phyloP scores from a whole-genome alignment of 2,329 filamentous ascomycete genomes.

The Colletotrichum falcatum region DNA sequence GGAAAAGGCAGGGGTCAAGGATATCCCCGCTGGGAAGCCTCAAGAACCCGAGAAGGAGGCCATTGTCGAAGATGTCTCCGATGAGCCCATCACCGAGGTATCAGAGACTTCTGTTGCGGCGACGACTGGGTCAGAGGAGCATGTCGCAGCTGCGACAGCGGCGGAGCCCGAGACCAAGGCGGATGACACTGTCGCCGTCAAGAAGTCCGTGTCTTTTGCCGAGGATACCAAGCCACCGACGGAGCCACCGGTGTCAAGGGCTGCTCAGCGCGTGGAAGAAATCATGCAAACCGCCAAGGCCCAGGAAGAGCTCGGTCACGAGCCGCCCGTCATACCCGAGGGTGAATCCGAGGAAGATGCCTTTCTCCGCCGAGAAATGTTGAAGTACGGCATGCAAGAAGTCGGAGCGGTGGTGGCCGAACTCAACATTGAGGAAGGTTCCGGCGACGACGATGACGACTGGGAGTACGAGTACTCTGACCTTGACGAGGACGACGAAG shows the following conservation, averaged over 20 bases:
- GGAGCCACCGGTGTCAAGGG: constrained; percentile 53
- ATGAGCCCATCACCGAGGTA: constrained; percentile 13
- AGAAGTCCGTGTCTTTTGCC: constrained; percentile 73
- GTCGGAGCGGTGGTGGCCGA: constrained; percentile 94
- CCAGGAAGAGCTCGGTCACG: constrained; percentile 61
- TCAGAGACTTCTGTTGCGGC: neutral
- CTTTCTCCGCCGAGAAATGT: constrained; percentile 85
- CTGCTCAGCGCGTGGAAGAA: constrained; percentile 63
- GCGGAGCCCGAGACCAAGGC: constrained; percentile 1
- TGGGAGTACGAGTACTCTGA: constrained; percentile 62
- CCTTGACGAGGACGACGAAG: constrained; percentile 71
- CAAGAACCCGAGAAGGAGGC: constrained; percentile 9
- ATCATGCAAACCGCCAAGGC: constrained; percentile 69
- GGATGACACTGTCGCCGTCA: constrained; percentile 43
- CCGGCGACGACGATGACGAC: constrained; percentile 64
- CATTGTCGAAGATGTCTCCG: constrained; percentile 39
- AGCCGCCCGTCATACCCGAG: constrained; percentile 72
- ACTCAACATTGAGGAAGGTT: constrained; percentile 81
- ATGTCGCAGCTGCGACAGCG: neutral
- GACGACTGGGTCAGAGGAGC: neutral
- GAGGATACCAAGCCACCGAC: constrained; percentile 67
- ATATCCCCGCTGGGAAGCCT: constrained; percentile 50
- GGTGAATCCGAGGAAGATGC: constrained; percentile 86
- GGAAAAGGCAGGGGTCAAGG: constrained; percentile 78
- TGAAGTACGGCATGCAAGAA: constrained; percentile 88